Conservation (phyloP, 2,329 filamentous ascomycete species). For the Huntiella abstrusa region DNA sequence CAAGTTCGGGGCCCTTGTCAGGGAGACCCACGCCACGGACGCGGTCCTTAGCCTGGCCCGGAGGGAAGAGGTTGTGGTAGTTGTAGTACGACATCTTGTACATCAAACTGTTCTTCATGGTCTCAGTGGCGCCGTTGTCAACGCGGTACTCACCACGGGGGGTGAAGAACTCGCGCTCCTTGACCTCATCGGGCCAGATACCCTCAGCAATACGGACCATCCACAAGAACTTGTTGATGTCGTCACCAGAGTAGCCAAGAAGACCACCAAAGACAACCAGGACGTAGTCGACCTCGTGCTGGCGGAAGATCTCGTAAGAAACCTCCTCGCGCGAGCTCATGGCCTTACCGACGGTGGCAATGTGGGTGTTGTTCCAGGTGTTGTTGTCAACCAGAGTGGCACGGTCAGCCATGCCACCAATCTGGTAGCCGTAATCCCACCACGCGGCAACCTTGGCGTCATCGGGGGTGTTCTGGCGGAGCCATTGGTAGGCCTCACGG, state of each 20-base stretch:
- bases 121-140: constrained; percentile 78
- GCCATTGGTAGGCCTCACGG: constrained; percentile 97
- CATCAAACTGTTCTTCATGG: constrained; percentile 99
- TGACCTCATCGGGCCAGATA: constrained; percentile 99
- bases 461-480: constrained; percentile 85
- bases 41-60: constrained; percentile 75
- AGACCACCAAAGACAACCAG: constrained; percentile 91
- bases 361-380: constrained; percentile 99
- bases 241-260: constrained; percentile 90
- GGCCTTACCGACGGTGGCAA: constrained; percentile 95
- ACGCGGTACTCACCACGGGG: constrained; percentile 84
- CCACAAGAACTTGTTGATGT: constrained; percentile 99
- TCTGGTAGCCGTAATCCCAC: constrained; percentile 99
- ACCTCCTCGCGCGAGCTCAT: constrained; percentile 97
- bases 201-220: constrained; percentile 99
- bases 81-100: constrained; percentile 99
- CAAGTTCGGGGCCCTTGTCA: constrained; percentile 67
- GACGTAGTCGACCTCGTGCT: constrained; percentile 98
- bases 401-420: constrained; percentile 95
- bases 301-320: constrained; percentile 94
- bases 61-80: constrained; percentile 77
- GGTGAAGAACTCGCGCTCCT: constrained; percentile 93
- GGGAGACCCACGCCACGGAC: constrained; percentile 69
- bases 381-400: constrained; percentile 98
- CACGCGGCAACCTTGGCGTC: constrained; percentile 99